phyloP scores from a whole-genome alignment of 75 land plant species.

The Selaginella tamariscina region DNA sequence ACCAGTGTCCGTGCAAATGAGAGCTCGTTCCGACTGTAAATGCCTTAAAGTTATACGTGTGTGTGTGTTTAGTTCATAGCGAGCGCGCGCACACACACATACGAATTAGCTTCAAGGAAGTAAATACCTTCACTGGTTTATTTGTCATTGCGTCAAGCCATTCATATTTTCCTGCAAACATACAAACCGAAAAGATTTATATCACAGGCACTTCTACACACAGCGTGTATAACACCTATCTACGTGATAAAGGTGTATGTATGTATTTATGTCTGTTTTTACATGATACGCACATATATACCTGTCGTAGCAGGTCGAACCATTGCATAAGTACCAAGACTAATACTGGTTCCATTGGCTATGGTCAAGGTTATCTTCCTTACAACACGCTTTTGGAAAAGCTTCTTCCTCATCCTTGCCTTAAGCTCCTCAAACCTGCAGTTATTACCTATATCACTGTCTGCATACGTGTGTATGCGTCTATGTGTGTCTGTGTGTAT shows the following conservation, averaged over 20 bases:
- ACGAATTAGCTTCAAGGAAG: not conserved
- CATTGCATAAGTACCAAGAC: constrained; percentile 65
- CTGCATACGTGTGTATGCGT: too few relatives aligned
- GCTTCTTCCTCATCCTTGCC: constrained; percentile 52
- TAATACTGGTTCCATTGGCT: constrained; percentile 47
- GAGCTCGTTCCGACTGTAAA: constrained; percentile 69
- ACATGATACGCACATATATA: constrained; percentile 8
- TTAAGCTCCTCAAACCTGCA: constrained; percentile 61
- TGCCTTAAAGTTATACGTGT: constrained; percentile 1
- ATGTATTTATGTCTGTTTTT: too few relatives aligned
- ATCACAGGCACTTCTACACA: too few relatives aligned
- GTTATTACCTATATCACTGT: not conserved
- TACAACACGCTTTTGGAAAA: constrained; percentile 68
- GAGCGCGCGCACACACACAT: not conserved
- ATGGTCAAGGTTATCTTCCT: constrained; percentile 47
- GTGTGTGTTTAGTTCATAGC: not conserved
- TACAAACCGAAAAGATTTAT: not conserved
- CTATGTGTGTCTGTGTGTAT: too few relatives aligned
- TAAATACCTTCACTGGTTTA: constrained; percentile 59
- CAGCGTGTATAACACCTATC: too few relatives aligned
- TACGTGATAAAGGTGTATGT: too few relatives aligned
- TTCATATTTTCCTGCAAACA: constrained; percentile 35
- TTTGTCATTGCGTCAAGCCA: constrained; percentile 78
- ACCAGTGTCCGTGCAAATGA: constrained; percentile 82
- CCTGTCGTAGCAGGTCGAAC: constrained; percentile 74